These are phyloP conservation scores for Craspedostauros australis DNA, from an alignment of 108 stramenopile species.

Conservation along the genomic window DNA sequence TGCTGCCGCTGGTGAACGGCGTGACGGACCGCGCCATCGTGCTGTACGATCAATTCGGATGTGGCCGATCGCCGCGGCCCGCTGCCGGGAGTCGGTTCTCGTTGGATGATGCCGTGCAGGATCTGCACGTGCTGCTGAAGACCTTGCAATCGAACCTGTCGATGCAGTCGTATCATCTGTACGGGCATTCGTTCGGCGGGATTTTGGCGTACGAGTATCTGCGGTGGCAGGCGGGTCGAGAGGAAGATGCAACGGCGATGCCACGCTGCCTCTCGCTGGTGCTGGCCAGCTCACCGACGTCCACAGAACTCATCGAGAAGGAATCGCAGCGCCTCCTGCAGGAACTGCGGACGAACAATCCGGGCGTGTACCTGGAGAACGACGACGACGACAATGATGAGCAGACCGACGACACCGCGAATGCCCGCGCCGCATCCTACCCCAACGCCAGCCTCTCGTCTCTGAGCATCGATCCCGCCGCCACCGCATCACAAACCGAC, in stretches of 20 bases:
- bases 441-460: background rate
- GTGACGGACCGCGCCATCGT: conserved; percentile 45
- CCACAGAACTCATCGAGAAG: conserved; percentile 23
- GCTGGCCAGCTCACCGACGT: conserved; percentile 46
- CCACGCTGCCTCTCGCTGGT: conserved; percentile 39
- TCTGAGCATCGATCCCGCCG: background rate
- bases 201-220: conserved; percentile 45
- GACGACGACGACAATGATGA: conserved; percentile 16
- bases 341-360: conserved; percentile 2
- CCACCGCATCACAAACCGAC: background rate
- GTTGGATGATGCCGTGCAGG: conserved; percentile 28
- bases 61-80: conserved; percentile 34
- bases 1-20: conserved; percentile 43
- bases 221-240: background rate
- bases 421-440: background rate
- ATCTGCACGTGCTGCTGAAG: conserved; percentile 26
- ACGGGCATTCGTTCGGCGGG: conserved; percentile 54
- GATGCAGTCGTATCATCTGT: conserved; percentile 51
- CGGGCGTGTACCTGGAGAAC: background rate
- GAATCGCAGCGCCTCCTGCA: conserved; percentile 28
- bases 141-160: too few species aligned
- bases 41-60: conserved; percentile 49
- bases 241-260: background rate
- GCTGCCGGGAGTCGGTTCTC: conserved; percentile 17
- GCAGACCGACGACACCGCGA: background rate